Percentiles rank a stretch among this genome's conserved stretches.
phyloP scores from a whole-genome alignment of 2,329 filamentous ascomycete genomes.

The Cercospora nicotianae region DNA sequence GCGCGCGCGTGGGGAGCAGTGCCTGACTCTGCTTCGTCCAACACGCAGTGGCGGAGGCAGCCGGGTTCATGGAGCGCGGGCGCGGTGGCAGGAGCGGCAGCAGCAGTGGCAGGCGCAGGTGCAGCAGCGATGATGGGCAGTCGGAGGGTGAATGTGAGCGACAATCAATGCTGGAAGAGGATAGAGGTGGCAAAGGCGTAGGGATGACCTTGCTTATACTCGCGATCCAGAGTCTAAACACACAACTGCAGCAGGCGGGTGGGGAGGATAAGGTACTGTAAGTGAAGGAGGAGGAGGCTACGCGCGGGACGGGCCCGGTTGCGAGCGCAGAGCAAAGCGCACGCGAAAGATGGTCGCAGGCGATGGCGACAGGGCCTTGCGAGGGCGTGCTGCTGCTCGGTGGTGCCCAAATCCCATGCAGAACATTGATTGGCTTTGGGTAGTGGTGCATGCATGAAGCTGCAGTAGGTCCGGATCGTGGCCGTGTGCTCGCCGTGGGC shows the following conservation, averaged over 20 bases:
- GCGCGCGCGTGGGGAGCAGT: constrained; percentile 1
- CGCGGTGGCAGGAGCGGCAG: constrained; percentile 9
- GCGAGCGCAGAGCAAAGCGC: background rate
- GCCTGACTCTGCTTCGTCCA: constrained; percentile 26
- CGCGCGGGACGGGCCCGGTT: constrained; percentile 7
- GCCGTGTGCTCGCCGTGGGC: constrained; percentile 13
- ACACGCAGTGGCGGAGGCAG: constrained; percentile 14
- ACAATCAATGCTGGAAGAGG: constrained; percentile 35
- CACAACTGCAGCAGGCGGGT: background rate
- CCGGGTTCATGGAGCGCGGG: constrained; percentile 13
- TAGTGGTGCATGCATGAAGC: constrained; percentile 16
- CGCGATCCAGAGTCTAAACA: constrained; percentile 10
- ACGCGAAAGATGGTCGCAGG: background rate
- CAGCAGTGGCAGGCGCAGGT: constrained; percentile 8
- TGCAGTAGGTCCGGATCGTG: constrained; percentile 14
- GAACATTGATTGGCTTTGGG: constrained; percentile 15
- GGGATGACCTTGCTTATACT: constrained; percentile 38
- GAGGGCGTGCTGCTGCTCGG: constrained; percentile 2
- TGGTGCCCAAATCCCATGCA: constrained; percentile 6
- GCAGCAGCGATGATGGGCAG: background rate
- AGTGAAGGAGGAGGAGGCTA: background rate
- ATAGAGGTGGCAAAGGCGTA: constrained; percentile 30
- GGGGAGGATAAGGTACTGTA: background rate
- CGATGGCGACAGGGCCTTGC: background rate
- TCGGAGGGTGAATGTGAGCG: constrained; percentile 21